Percentiles rank a stretch among this genome's conserved stretches.
phyloP scores from a whole-genome alignment of 257 asterid species.

The Linderniella brevidens region DNA sequence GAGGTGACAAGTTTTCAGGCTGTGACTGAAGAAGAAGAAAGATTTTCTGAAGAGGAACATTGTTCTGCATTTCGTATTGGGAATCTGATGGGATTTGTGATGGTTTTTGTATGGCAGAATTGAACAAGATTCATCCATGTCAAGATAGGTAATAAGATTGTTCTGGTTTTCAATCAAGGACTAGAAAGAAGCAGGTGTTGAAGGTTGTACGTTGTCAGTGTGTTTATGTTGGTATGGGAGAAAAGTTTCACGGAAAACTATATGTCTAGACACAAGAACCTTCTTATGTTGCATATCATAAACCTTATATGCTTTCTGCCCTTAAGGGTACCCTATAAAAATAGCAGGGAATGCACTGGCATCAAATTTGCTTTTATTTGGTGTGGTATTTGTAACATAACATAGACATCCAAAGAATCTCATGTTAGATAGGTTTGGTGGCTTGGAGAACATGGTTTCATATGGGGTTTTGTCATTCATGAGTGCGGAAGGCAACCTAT shows the following conservation, averaged over 20 bases:
- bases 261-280: neutral
- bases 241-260: neutral
- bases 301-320: neutral
- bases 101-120: no score
- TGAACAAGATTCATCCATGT: no score
- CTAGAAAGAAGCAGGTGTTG: no score
- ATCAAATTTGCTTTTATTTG: neutral
- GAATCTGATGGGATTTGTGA: no score
- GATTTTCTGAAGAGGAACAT: no score
- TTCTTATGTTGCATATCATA: neutral
- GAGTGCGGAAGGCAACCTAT: neutral
- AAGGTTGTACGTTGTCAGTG: no score
- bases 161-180: no score
- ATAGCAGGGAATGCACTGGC: neutral
- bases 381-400: neutral
- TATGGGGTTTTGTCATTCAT: neutral
- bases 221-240: neutral
- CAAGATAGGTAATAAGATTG: no score
- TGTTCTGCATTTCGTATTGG: no score
- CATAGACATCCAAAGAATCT: neutral
- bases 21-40: no score
- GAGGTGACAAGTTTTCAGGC: no score
- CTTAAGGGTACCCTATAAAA: neutral
- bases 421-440: neutral
- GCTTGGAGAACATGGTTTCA: neutral